Percentiles rank a stretch among this genome's conserved stretches.
Evolutionary conservation across 2,329 filamentous ascomycete genomes (phyloP).

Genomic region (Claviceps paspali): DNA sequence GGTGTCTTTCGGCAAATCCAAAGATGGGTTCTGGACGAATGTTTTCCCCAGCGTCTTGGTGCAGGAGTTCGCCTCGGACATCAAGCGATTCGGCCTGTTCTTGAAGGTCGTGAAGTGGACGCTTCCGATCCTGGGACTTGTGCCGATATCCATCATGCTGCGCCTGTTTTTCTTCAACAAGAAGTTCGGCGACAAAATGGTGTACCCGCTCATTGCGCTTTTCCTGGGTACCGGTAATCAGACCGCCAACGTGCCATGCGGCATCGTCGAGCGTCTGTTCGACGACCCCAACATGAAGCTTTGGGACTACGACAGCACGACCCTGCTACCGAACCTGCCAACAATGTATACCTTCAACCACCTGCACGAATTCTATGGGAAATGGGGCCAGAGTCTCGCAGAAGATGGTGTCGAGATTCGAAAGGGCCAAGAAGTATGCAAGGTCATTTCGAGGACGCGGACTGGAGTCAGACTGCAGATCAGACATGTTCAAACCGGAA

Average conservation of each 20-base stretch:
- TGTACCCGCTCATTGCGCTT: conserved; percentile 55
- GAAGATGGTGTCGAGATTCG: conserved; percentile 40
- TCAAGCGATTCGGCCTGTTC: conserved; percentile 39
- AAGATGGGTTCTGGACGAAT: conserved; percentile 48
- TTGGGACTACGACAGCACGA: conserved; percentile 42
- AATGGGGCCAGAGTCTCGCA: conserved; percentile 39
- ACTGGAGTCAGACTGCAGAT: conserved; percentile 36
- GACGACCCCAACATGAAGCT: conserved; percentile 43
- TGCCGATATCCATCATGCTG: conserved; percentile 50
- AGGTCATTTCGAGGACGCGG: conserved; percentile 34
- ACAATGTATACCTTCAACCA: conserved; percentile 54
- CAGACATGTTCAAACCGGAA: conserved; percentile 34
- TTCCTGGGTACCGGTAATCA: conserved; percentile 65
- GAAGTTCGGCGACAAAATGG: conserved; percentile 57
- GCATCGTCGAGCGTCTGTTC: conserved; percentile 48
- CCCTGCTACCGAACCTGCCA: conserved; percentile 40
- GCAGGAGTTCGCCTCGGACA: conserved; percentile 37
- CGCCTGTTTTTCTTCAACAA: conserved; percentile 52
- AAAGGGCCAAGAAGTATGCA: conserved; percentile 38
- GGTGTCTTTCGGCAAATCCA: conserved; percentile 46
- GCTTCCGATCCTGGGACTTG: conserved; percentile 42
- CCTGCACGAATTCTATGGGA: conserved; percentile 43
- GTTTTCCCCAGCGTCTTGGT: conserved; percentile 46
- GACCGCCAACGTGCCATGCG: conserved; percentile 53
- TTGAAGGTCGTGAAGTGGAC: conserved; percentile 42